phyloP scores from a whole-genome alignment of 2,329 filamentous ascomycete genomes.

The Aureobasidium sp. region DNA sequence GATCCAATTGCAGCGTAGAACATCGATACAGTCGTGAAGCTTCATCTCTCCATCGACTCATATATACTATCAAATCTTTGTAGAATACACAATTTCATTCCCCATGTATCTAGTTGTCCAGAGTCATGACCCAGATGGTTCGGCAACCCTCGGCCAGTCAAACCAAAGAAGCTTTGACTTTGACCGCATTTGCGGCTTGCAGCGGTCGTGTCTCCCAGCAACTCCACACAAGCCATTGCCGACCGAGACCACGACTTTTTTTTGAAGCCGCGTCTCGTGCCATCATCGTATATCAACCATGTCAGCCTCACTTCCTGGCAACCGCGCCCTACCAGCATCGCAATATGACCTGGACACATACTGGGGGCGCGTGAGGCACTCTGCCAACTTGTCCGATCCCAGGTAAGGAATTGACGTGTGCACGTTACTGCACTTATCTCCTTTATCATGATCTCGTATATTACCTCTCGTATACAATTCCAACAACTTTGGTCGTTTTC shows the following conservation, averaged over 20 bases:
- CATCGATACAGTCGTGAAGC: background rate
- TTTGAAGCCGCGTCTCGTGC: background rate
- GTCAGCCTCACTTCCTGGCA: conserved; percentile 55
- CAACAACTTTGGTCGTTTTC: background rate
- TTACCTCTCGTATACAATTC: background rate
- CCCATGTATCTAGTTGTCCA: background rate
- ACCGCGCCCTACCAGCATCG: conserved; percentile 78
- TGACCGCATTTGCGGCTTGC: background rate
- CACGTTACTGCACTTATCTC: background rate
- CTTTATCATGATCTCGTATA: background rate
- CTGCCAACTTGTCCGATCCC: conserved; percentile 83
- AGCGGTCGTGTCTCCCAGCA: background rate
- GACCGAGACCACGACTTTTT: background rate
- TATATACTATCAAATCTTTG: background rate
- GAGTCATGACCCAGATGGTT: background rate
- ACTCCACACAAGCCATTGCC: background rate
- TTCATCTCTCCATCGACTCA: background rate
- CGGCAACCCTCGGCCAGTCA: background rate
- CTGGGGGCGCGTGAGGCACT: conserved; percentile 87
- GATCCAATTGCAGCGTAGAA: background rate
- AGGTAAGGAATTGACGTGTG: conserved; percentile 54
- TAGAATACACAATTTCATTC: background rate
- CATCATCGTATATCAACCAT: conserved; percentile 21
- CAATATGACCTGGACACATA: conserved; percentile 91
- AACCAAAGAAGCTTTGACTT: conserved; percentile 8